Base-by-base conservation (phyloP, 2,329 filamentous ascomycete genomes). In the Huntiella decipiens region DNA sequence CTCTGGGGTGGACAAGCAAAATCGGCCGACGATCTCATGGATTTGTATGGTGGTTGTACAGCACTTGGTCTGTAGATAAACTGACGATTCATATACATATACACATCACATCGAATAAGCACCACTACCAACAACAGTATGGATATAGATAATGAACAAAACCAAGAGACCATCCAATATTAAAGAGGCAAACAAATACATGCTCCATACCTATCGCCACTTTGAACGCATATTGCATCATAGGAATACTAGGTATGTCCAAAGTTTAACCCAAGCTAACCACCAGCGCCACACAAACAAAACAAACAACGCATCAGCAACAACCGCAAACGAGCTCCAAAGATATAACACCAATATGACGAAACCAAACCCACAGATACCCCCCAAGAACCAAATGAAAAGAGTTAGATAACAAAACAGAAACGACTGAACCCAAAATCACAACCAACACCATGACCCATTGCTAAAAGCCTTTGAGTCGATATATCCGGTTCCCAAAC, bases 11-110 rank as follows among this genome's bases (percentile, higher is more conserved):
- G 62, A 3, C 70, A 70, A 54, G 66, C 66, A 2, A 45, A 57
- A 38, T 60, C 64, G 47, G 64, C 64, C 2, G 68, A 71, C 51
- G 68, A 72, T 54, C 55, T 68, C 39, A 63, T 73, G 63, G 64
- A 69, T 50, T 52, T 77, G 58, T 75, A 79, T 40, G 61, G 61
- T 16, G 68, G 63, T 2, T 56, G 57, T 2, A 51, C 46, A 44
- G 53, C 57, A 4, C 45, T 64, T 34, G 61, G 60, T n/a, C 47
- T 68, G 17, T 52, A 58, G 32, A 17, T 19, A 28, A 10, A 3
- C 22, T 44, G 28, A 13, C 16, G 28, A 33, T 17, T 10, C 12
- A 12, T 5, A 5, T 11, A 16, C 5, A 13, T 11, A 16, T 11
- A 13, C 43, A 35, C 17, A 31, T 11, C 7, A 43, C 28, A 43